Conservation (phyloP, 176 grass and related monocot species). For the Musa itinerans region DNA sequence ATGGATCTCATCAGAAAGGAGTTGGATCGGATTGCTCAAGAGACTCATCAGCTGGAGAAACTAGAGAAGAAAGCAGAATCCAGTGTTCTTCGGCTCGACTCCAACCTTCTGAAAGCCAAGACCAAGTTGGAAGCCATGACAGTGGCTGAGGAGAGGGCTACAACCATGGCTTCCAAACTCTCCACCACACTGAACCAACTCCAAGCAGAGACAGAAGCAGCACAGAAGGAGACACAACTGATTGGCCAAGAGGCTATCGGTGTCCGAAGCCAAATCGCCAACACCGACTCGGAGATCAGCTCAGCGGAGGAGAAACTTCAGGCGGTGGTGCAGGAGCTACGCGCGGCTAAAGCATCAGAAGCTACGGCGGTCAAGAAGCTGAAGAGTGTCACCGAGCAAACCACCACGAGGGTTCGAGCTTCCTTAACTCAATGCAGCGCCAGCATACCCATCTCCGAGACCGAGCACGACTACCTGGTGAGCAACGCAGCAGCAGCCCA, state of each 20-base stretch:
- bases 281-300: slow-evolving; percentile 25
- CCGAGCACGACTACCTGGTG: slow-evolving; percentile 72
- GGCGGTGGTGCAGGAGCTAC: slow-evolving; percentile 38
- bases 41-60: slow-evolving; percentile 36
- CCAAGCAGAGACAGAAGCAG: slow-evolving; percentile 36
- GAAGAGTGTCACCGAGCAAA: slow-evolving; percentile 37
- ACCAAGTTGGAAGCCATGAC: slow-evolving; percentile 36
- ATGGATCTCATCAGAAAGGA: slow-evolving; percentile 69
- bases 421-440: neutral
- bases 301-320: slow-evolving; percentile 29
- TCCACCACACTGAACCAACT: slow-evolving; percentile 48
- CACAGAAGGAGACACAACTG: slow-evolving; percentile 40
- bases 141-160: slow-evolving; percentile 40
- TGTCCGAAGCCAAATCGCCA: slow-evolving; percentile 31
- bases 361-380: slow-evolving; percentile 48
- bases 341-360: slow-evolving; percentile 50
- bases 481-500: neutral
- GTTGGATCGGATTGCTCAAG: slow-evolving; percentile 35
- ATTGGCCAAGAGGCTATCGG: slow-evolving; percentile 30
- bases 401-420: slow-evolving; percentile 29
- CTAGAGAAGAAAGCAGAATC: slow-evolving; percentile 49
- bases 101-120: slow-evolving; percentile 68
- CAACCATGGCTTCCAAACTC: slow-evolving; percentile 48
- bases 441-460: slow-evolving; percentile 52
- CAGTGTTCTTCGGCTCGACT: slow-evolving; percentile 49